A percentile compares a stretch with the other conserved stretches of the same genome.
Conservation (phyloP, 2,329 filamentous ascomycete species). For the Trichophyton simii region DNA sequence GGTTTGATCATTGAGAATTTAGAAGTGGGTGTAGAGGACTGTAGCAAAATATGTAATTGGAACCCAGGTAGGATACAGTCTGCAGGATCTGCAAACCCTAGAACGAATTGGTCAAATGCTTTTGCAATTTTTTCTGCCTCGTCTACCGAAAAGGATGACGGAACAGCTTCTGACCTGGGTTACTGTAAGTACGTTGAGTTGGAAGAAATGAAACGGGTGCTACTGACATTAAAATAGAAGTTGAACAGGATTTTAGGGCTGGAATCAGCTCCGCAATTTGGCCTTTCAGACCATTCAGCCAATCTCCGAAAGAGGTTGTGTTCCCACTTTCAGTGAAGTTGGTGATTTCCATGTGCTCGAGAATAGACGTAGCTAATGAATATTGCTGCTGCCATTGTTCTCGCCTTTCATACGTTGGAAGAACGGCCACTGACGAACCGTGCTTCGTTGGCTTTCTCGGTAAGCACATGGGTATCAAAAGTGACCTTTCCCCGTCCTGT, state of each 20-base stretch:
- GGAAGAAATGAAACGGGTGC: neutral
- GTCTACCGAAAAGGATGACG: slow-evolving; percentile 14
- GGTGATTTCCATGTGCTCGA: neutral
- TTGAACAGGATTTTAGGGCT: neutral
- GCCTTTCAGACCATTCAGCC: neutral
- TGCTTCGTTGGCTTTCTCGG: neutral
- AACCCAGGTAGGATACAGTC: slow-evolving; percentile 5
- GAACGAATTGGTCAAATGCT: slow-evolving; percentile 20
- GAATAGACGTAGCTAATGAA: neutral
- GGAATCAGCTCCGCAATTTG: neutral
- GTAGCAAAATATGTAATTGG: slow-evolving; percentile 16
- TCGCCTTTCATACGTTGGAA: neutral
- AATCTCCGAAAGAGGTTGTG: neutral
- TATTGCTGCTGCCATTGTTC: neutral
- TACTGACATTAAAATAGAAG: neutral
- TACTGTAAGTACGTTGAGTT: neutral
- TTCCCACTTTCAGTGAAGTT: neutral
- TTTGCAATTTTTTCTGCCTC: slow-evolving; percentile 27
- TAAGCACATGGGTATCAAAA: neutral
- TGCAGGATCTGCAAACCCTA: slow-evolving; percentile 6
- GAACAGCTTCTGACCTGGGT: neutral
- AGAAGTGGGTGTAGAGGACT: slow-evolving; percentile 11
- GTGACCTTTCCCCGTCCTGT: slow-evolving; percentile 25
- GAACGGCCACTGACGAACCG: neutral
- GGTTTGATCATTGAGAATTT: slow-evolving; percentile 12